Percentiles rank a stretch among this genome's conserved stretches.
These are phyloP conservation scores for Tubosaeta brunneosetosa DNA, from an alignment of 768 basidiomycete genomes.

Conservation along the genomic window DNA sequence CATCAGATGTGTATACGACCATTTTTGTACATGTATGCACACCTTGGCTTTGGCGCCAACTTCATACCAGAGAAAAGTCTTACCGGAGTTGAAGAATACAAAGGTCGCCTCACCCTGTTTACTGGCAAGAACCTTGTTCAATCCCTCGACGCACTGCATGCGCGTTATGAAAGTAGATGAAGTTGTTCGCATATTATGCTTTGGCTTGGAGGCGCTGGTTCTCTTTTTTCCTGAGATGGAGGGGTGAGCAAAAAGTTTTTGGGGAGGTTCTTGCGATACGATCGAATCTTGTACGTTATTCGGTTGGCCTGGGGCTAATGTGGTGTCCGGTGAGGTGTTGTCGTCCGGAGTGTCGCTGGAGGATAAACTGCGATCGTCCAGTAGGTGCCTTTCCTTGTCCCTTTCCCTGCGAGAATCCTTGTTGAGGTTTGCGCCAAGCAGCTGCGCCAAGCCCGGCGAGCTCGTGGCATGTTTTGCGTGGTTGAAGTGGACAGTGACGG, in stretches of 20 bases:
- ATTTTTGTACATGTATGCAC: constrained; percentile 10
- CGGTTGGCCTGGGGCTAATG: constrained; percentile 20
- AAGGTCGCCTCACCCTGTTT: constrained; percentile 85
- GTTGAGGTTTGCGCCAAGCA: constrained; percentile 53
- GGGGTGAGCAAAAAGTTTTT: constrained; percentile 58
- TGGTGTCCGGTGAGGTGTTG: constrained; percentile 39
- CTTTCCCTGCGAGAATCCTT: constrained; percentile 53
- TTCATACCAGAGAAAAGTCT: constrained; percentile 84
- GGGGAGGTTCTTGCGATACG: constrained; percentile 32
- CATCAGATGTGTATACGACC: constrained; percentile 3
- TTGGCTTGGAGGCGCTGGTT: constrained; percentile 64
- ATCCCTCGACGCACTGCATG: constrained; percentile 74
- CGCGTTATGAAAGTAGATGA: constrained; percentile 91
- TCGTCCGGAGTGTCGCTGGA: constrained; percentile 79
- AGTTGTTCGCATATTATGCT: constrained; percentile 85
- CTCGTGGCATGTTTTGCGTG: constrained; percentile 43
- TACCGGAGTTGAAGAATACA: constrained; percentile 82
- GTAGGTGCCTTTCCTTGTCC: constrained; percentile 29
- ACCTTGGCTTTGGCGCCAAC: constrained; percentile 84
- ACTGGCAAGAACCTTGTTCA: constrained; percentile 63
- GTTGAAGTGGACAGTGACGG: constrained; percentile 60
- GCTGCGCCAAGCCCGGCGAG: constrained; percentile 60
- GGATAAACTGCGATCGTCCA: constrained; percentile 70
- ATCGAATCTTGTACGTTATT: constrained; percentile 34
- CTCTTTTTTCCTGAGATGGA: constrained; percentile 53